Base-by-base conservation (phyloP, 2,329 filamentous ascomycete genomes). In the Tothia fuscella region DNA sequence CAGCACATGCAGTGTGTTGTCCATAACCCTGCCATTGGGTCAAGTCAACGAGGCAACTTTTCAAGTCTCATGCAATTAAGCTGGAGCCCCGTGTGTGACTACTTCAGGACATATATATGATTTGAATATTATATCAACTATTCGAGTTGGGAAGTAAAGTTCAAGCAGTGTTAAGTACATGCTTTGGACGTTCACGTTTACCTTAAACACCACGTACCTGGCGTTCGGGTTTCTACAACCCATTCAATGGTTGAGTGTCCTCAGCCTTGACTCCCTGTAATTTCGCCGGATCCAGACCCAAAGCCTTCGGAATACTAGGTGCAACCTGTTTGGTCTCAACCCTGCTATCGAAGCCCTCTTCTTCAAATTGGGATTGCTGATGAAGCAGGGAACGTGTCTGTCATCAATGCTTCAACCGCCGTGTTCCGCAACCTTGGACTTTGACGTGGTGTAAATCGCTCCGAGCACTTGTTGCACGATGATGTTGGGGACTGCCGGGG, bases 401-500 rank as follows among this genome's bases (percentile, higher is more conserved):
- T 34, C 31, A 19, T 34, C 31, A 13, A 10, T 10, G 17, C 9
- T 10, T 9, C 10, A 7, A 34, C 31, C 31, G 17, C 31, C 31
- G 17, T 34, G 31, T 16, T 34, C 31, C 7, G 31, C 31, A 34
- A 34, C 17, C 31, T 56, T 56, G 13, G 41, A 21, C 6, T 39
- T 49, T 16, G 43, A 48, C 9, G 48, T 54, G 3, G 54, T 56
- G 39, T 55, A 57, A 31, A 55, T 52, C 9, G 19, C 50, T 50
- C 54, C 54, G 3, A 47, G 31, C 13, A 50, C 37, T 2, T 52
- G 54, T 21, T 44, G 34, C 3, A 57, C 47, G 25, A 57, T 56
- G 42, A 57, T 54, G 43, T 56, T 48, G 3, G 54, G 54, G 5
- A 57, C 54, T 21, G 52, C 49, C 6, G 54, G 52, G 32, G 52